phyloP scores from a whole-genome alignment of 495 filamentous ascomycete species.

The Recurvomyces mirabilis region DNA sequence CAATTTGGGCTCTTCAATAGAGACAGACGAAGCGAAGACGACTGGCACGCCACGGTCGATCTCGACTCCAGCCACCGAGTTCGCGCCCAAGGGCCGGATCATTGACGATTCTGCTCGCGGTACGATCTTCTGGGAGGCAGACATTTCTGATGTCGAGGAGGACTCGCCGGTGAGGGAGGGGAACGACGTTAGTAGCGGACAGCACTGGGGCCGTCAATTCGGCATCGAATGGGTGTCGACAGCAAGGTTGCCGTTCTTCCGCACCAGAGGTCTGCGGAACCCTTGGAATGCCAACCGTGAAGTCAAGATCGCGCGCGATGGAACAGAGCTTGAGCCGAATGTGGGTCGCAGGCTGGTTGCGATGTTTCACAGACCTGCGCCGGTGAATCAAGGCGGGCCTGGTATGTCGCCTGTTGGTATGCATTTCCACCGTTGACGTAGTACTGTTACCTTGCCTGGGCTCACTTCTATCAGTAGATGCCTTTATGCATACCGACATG shows the following conservation, averaged over 20 bases:
- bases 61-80: conserved; percentile 66
- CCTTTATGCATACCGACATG: not conserved
- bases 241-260: conserved; percentile 76
- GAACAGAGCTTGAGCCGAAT: conserved; percentile 80
- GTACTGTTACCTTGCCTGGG: not conserved
- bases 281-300: conserved; percentile 93
- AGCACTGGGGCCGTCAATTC: conserved; percentile 88
- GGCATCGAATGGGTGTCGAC: conserved; percentile 87
- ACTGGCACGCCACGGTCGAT: conserved; percentile 60
- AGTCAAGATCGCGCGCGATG: conserved; percentile 93
- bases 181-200: conserved; percentile 19
- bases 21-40: conserved; percentile 42
- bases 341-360: conserved; percentile 67
- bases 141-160: conserved; percentile 33
- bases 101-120: conserved; percentile 88
- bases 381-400: not conserved
- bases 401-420: not conserved
- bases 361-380: conserved; percentile 44
- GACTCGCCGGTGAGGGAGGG: conserved; percentile 33
- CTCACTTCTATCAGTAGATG: not conserved
- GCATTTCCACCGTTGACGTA: not conserved
- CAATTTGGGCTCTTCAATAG: conserved; percentile 46
- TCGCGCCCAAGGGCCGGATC: conserved; percentile 73
- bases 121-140: conserved; percentile 95
- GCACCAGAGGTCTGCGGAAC: conserved; percentile 82